These are phyloP conservation scores for Rubia peregrina DNA, from an alignment of 305 asterid species.

Conservation along the genomic window DNA sequence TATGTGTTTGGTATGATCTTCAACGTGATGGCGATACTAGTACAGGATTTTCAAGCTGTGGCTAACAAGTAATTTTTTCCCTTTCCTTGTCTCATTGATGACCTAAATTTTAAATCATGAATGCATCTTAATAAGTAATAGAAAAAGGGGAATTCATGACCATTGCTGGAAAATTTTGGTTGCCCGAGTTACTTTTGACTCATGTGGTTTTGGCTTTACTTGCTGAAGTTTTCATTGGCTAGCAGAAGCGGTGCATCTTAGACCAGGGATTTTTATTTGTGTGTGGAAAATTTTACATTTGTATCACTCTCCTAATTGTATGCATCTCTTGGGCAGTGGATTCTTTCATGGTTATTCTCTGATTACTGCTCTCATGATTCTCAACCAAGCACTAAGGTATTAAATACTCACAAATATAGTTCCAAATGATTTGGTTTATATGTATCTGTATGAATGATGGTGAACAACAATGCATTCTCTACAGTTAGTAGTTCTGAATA, in stretches of 20 bases:
- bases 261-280: not conserved
- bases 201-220: not conserved
- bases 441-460: not conserved
- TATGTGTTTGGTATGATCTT: conserved; percentile 89
- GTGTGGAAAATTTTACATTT: conserved; percentile 3
- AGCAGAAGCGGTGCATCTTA: not conserved
- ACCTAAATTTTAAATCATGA: not conserved
- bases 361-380: conserved; percentile 86
- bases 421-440: not conserved
- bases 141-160: not conserved
- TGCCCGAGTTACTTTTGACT: not conserved
- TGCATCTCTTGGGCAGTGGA: conserved; percentile 49
- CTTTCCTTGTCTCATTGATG: not conserved
- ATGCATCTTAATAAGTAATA: too few species aligned
- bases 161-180: not conserved
- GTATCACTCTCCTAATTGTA: not conserved
- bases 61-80: conserved; percentile 50
- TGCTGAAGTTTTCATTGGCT: not conserved
- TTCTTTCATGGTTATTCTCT: conserved; percentile 92
- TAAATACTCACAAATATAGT: not conserved
- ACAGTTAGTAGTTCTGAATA: not conserved
- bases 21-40: conserved; percentile 32
- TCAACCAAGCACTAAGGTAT: conserved; percentile 96
- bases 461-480: not conserved
- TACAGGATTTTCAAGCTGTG: conserved; percentile 90